These are phyloP conservation scores for Leucocoprinus birnbaumii DNA, from an alignment of 768 basidiomycete species.

Conservation along the genomic window DNA sequence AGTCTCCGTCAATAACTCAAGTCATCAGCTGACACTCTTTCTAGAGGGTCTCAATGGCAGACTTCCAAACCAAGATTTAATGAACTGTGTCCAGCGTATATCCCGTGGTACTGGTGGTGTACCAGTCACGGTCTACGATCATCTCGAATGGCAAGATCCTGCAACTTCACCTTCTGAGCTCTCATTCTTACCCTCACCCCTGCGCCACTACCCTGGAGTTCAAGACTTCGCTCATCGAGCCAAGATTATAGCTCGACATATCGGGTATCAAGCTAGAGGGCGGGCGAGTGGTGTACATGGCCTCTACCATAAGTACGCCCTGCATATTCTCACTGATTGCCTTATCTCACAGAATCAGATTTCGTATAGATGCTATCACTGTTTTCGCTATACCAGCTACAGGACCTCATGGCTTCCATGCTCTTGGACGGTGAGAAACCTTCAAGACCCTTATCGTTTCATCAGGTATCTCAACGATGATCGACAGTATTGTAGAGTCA, in stretches of 20 bases:
- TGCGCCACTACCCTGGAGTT: slow-evolving; percentile 41
- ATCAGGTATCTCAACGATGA: slow-evolving; percentile 5
- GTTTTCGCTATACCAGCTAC: slow-evolving; percentile 82
- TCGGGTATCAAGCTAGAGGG: slow-evolving; percentile 76
- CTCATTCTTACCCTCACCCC: slow-evolving; percentile 42
- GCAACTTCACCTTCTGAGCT: slow-evolving; percentile 19
- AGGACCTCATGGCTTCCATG: slow-evolving; percentile 95
- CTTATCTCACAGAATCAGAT: slow-evolving; percentile 43
- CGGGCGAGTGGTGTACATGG: slow-evolving; percentile 86
- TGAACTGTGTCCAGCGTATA: slow-evolving; percentile 79
- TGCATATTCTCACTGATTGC: not conserved
- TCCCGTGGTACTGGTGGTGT: slow-evolving; percentile 72
- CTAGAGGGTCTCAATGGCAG: slow-evolving; percentile 94
- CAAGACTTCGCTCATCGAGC: slow-evolving; percentile 56
- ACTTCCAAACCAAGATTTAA: slow-evolving; percentile 91
- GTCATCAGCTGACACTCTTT: slow-evolving; percentile 5
- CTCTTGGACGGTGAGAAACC: slow-evolving; percentile 73
- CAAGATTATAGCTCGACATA: slow-evolving; percentile 66
- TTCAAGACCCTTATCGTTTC: not conserved
- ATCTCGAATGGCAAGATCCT: slow-evolving; percentile 50
- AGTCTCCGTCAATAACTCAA: not conserved
- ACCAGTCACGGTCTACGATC: slow-evolving; percentile 80
- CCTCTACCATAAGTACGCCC: slow-evolving; percentile 73
- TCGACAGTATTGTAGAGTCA: slow-evolving; percentile 74
- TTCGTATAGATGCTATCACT: slow-evolving; percentile 92